Evolutionary conservation across 2,329 filamentous ascomycete genomes (phyloP).

Genomic region (Bipolaris zeicola): DNA sequence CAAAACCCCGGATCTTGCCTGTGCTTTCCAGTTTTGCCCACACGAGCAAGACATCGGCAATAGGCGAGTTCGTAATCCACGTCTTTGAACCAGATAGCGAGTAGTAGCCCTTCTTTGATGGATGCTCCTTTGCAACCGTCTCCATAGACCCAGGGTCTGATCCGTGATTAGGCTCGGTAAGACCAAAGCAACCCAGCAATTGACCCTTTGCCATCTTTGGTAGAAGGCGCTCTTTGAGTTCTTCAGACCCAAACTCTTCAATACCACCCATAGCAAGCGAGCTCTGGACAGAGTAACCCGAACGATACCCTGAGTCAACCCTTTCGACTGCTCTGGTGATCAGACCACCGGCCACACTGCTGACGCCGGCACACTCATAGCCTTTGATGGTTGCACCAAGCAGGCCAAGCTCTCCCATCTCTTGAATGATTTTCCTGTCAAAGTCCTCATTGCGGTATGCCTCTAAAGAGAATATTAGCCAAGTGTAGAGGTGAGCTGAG

Average conservation of each 20-base stretch:
- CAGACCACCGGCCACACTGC: conserved; percentile 84
- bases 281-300: conserved; percentile 91
- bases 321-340: conserved; percentile 90
- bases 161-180: conserved; percentile 92
- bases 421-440: conserved; percentile 80
- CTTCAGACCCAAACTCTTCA: conserved; percentile 81
- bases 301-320: conserved; percentile 89
- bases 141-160: conserved; percentile 93
- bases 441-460: conserved; percentile 87
- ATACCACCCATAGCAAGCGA: conserved; percentile 94
- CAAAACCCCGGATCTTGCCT: conserved; percentile 91
- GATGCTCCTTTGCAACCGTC: conserved; percentile 81
- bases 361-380: conserved; percentile 86
- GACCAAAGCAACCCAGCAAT: conserved; percentile 81
- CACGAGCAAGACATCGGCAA: conserved; percentile 80
- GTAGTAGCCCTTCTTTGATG: conserved; percentile 81
- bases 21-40: conserved; percentile 94
- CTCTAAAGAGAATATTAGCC: conserved; percentile 57
- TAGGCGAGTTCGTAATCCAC: conserved; percentile 95
- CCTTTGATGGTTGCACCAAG: conserved; percentile 85
- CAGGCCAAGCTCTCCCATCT: conserved; percentile 92
- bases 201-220: conserved; percentile 83
- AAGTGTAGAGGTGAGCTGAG: background rate
- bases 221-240: conserved; percentile 84
- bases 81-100: conserved; percentile 83